Percentiles rank a stretch among this genome's conserved stretches.
Evolutionary conservation across 2,329 filamentous ascomycete genomes (phyloP).

Genomic region (Venturia oleaginea): DNA sequence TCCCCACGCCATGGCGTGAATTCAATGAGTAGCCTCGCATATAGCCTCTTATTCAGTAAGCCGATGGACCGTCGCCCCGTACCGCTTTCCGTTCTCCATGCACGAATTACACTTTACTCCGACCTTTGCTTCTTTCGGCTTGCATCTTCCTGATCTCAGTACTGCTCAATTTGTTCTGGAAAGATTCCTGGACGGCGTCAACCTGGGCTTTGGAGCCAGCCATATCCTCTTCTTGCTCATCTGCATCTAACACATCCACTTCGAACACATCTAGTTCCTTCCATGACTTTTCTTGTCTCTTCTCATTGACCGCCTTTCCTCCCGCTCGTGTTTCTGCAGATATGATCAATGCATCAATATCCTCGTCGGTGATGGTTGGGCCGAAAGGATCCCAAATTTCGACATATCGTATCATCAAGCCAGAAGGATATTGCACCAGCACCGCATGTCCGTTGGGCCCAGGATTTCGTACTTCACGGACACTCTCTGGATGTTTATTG

Average conservation of each 20-base stretch:
- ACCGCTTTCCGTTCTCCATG: not conserved
- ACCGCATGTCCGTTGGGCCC: slow-evolving; percentile 45
- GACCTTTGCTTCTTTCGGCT: slow-evolving; percentile 21
- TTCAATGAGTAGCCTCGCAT: not conserved
- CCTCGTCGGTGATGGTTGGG: slow-evolving; percentile 75
- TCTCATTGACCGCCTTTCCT: slow-evolving; percentile 78
- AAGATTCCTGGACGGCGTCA: slow-evolving; percentile 41
- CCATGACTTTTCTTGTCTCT: slow-evolving; percentile 69
- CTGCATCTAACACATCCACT: slow-evolving; percentile 74
- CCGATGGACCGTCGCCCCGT: slow-evolving; percentile 6
- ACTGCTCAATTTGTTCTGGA: slow-evolving; percentile 82
- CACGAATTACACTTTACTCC: slow-evolving; percentile 20
- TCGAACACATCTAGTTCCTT: slow-evolving; percentile 68
- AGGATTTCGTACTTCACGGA: slow-evolving; percentile 26
- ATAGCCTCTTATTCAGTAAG: slow-evolving; percentile 4
- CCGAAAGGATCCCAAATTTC: slow-evolving; percentile 83
- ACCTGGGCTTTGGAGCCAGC: slow-evolving; percentile 24
- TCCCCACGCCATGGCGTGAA: not conserved
- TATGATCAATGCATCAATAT: slow-evolving; percentile 72
- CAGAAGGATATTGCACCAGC: slow-evolving; percentile 32
- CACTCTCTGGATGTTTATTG: slow-evolving; percentile 24
- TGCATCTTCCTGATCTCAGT: slow-evolving; percentile 59
- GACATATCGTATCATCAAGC: slow-evolving; percentile 66
- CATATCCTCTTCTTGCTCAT: slow-evolving; percentile 35
- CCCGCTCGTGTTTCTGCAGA: slow-evolving; percentile 82